These are phyloP conservation scores for Macrolepiota albuminosa DNA, from an alignment of 768 basidiomycete genomes.

Conservation along the genomic window DNA sequence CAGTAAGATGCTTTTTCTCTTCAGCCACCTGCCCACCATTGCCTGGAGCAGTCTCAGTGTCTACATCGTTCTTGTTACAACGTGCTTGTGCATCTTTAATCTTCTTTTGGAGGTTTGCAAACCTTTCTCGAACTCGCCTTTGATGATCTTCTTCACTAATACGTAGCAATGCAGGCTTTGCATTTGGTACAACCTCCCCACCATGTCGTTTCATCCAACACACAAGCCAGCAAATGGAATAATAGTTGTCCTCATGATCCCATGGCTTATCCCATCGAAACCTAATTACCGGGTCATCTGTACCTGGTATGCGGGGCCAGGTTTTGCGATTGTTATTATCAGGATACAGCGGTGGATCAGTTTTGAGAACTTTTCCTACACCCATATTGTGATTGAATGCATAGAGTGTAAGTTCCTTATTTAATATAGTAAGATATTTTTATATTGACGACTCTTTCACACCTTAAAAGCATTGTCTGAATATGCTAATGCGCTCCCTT, in stretches of 20 bases:
- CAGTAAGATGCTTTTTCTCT: neutral
- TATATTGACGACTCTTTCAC: too few species aligned
- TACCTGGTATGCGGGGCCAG: neutral
- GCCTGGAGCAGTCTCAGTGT: neutral
- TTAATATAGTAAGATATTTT: neutral
- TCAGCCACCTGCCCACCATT: neutral
- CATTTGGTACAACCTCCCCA: neutral
- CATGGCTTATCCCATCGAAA: neutral
- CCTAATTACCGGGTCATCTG: neutral
- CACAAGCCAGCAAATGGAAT: neutral
- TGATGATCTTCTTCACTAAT: neutral
- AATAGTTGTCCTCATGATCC: neutral
- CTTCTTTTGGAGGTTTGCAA: too few species aligned
- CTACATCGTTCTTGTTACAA: too few species aligned
- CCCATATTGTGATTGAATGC: neutral
- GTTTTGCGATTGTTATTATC: neutral
- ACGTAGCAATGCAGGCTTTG: neutral
- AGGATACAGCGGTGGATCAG: neutral
- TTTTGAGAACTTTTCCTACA: neutral
- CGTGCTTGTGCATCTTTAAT: too few species aligned
- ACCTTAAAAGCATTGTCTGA: neutral
- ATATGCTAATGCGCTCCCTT: neutral
- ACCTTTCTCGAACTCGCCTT: neutral
- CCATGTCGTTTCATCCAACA: neutral
- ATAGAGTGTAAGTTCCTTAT: neutral